Evolutionary conservation across 2,329 filamentous ascomycete genomes (phyloP).

Genomic region (Endoconidiophora laricicola): DNA sequence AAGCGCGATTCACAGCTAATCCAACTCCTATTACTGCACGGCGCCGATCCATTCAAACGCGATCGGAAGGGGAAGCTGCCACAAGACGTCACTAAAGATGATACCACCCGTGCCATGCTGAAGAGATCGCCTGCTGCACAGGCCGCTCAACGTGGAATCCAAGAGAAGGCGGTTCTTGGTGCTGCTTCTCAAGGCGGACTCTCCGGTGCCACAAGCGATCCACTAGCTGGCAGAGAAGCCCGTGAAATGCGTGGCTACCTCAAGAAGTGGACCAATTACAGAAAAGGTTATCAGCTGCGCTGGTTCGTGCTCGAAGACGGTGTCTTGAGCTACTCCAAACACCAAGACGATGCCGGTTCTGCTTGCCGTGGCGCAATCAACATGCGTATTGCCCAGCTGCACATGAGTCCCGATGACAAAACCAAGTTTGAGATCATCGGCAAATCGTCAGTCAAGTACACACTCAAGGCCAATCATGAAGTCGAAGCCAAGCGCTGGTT

Average conservation of each 20-base stretch:
- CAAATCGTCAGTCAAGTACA: slow-evolving; percentile 97
- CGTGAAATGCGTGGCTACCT: slow-evolving; percentile 97
- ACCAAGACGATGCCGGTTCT: slow-evolving; percentile 91
- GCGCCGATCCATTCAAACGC: slow-evolving; percentile 85
- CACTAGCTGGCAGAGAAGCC: slow-evolving; percentile 63
- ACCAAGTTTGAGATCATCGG: slow-evolving; percentile 95
- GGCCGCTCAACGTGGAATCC: slow-evolving; percentile 83
- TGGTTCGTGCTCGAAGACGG: slow-evolving; percentile 98
- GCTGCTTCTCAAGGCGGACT: slow-evolving; percentile 38
- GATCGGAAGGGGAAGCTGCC: slow-evolving; percentile 92
- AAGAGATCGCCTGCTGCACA: slow-evolving; percentile 91
- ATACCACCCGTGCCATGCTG: slow-evolving; percentile 69
- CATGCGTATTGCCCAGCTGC: slow-evolving; percentile 86
- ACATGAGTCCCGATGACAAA: slow-evolving; percentile 96
- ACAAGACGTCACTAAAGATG: slow-evolving; percentile 92
- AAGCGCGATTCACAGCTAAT: slow-evolving; percentile 77
- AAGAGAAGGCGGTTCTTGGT: slow-evolving; percentile 90
- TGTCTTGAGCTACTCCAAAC: slow-evolving; percentile 96
- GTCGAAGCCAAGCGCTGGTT: slow-evolving; percentile 98
- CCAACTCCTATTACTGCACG: slow-evolving; percentile 78
- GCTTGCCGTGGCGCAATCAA: slow-evolving; percentile 96
- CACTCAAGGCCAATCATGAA: slow-evolving; percentile 92
- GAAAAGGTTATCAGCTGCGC: slow-evolving; percentile 84
- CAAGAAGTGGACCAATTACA: slow-evolving; percentile 99
- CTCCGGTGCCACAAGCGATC: slow-evolving; percentile 37